A percentile compares a stretch with the other conserved stretches of the same genome.
These are phyloP conservation scores for Trichoderma atroviride DNA, from an alignment of 2,329 filamentous ascomycete genomes.

Conservation along the genomic window DNA sequence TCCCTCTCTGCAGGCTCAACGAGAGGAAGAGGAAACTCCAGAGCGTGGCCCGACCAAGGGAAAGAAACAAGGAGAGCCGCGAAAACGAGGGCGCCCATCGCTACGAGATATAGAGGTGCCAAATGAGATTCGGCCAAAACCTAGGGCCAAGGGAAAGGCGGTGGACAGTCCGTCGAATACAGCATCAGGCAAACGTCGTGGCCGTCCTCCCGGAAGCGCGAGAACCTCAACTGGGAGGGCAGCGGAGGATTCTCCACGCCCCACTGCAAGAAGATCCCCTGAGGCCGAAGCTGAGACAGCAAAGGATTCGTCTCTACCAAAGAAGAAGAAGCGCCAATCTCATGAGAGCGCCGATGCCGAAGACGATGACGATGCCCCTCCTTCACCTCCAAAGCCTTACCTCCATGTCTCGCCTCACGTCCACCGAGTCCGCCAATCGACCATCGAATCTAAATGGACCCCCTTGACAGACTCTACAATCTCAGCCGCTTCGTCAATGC, in stretches of 20 bases:
- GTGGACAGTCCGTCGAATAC: conserved; percentile 1
- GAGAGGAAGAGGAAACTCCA: neutral
- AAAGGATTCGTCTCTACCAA: neutral
- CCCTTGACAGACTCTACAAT: conserved; percentile 59
- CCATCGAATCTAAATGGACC: conserved; percentile 70
- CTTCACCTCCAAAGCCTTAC: conserved; percentile 45
- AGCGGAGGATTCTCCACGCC: neutral
- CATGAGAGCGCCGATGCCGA: conserved; percentile 28
- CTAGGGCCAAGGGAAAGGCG: neutral
- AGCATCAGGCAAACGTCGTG: neutral
- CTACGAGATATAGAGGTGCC: conserved; percentile 14
- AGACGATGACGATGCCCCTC: conserved; percentile 30
- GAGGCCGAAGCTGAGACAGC: neutral
- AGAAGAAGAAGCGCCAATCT: conserved; percentile 28
- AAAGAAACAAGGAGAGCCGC: conserved; percentile 11
- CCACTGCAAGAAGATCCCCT: neutral
- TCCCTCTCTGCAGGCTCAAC: conserved; percentile 29
- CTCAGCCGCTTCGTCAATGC: conserved; percentile 56
- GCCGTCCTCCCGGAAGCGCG: conserved; percentile 14
- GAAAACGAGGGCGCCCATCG: conserved; percentile 34
- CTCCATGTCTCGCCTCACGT: conserved; percentile 55
- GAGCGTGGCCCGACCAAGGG: neutral
- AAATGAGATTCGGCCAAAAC: neutral
- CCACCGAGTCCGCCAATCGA: conserved; percentile 60
- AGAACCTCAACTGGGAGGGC: conserved; percentile 2